These are phyloP conservation scores for Murraya paniculata DNA, from an alignment of 345 rosid species.

Conservation along the genomic window DNA sequence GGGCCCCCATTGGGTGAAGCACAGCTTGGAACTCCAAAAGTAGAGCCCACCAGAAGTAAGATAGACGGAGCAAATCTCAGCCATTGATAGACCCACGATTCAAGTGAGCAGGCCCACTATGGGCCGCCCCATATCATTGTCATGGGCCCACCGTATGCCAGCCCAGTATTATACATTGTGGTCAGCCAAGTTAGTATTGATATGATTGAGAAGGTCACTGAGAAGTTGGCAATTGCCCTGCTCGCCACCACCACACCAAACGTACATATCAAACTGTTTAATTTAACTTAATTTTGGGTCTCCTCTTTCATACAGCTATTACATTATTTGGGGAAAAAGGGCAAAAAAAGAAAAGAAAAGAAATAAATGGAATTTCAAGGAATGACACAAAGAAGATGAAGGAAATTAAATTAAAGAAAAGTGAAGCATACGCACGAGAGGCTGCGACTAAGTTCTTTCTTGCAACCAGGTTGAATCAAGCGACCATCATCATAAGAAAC, in stretches of 20 bases:
- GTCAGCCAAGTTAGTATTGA: constrained; percentile 51
- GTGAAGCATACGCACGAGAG: constrained; percentile 39
- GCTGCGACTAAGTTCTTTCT: constrained; percentile 54
- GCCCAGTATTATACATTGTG: constrained; percentile 42
- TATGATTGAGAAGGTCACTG: constrained; percentile 46
- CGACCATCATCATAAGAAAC: constrained; percentile 26
- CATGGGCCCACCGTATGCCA: constrained; percentile 49
- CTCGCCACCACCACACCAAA: not conserved
- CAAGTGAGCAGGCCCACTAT: constrained; percentile 39
- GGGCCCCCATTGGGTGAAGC: constrained; percentile 52
- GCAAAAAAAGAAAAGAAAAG: not conserved
- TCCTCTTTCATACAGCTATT: too few relatives aligned
- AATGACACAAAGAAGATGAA: not conserved
- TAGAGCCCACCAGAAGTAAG: constrained; percentile 61
- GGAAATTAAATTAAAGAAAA: not conserved
- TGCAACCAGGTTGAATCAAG: constrained; percentile 53
- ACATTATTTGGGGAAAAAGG: not conserved
- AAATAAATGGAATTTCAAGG: not conserved
- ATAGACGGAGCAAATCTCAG: constrained; percentile 61
- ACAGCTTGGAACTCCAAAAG: constrained; percentile 57
- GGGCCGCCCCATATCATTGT: constrained; percentile 63
- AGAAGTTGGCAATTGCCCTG: constrained; percentile 48
- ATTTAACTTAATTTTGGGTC: too few relatives aligned
- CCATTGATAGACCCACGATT: constrained; percentile 46
- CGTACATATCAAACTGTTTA: not conserved